phyloP scores from a whole-genome alignment of 2,329 filamentous ascomycete species.

The Lachnellula arida region DNA sequence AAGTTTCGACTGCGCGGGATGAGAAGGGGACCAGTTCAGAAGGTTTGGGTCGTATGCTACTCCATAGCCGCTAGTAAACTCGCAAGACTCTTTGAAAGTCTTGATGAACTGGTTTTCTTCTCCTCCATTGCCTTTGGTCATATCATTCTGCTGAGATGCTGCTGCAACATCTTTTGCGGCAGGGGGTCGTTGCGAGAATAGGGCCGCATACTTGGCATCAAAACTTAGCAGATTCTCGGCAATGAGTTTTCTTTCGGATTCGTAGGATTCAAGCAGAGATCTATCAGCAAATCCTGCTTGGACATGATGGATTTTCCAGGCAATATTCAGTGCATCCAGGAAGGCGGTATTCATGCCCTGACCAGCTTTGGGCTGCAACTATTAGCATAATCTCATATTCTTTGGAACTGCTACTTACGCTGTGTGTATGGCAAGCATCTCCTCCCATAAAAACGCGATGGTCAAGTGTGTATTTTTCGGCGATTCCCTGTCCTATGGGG shows the following conservation, averaged over 20 bases:
- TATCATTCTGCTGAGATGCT: constrained; percentile 43
- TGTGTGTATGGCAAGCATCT: constrained; percentile 77
- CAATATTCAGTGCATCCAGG: constrained; percentile 79
- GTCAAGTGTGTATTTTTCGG: constrained; percentile 62
- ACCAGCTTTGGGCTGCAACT: constrained; percentile 67
- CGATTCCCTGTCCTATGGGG: constrained; percentile 69
- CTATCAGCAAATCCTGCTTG: constrained; percentile 76
- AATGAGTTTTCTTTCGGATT: constrained; percentile 77
- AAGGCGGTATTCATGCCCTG: constrained; percentile 81
- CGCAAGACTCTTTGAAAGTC: constrained; percentile 86
- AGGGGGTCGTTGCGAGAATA: constrained; percentile 77
- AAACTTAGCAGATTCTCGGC: constrained; percentile 82
- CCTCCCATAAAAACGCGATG: constrained; percentile 70
- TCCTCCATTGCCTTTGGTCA: constrained; percentile 29
- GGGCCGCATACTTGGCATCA: constrained; percentile 81
- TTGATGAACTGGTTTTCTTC: constrained; percentile 78
- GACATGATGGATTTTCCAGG: constrained; percentile 94
- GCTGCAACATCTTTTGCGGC: constrained; percentile 68
- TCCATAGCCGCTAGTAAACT: constrained; percentile 89
- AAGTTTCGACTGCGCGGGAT: constrained; percentile 65
- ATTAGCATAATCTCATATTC: constrained; percentile 45
- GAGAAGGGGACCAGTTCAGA: constrained; percentile 75
- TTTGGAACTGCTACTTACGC: constrained; percentile 42
- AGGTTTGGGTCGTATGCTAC: constrained; percentile 78
- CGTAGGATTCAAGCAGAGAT: constrained; percentile 75